A percentile compares a stretch with the other conserved stretches of the same genome.
phyloP scores from a whole-genome alignment of 306 rosid species.

The Prunus kanzakura region DNA sequence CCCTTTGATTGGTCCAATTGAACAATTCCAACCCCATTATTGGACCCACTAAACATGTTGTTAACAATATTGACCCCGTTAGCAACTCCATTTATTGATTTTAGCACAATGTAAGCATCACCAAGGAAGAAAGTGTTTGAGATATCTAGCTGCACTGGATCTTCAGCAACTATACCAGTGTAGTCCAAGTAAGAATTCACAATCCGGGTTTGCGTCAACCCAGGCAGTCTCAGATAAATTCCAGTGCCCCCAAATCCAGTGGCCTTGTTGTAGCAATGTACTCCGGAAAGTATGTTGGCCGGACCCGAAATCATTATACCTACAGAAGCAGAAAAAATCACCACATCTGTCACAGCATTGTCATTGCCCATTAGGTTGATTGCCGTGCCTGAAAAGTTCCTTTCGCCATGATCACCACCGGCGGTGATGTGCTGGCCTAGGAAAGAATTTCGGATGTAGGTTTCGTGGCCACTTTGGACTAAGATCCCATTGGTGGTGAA shows the following conservation, averaged over 20 bases:
- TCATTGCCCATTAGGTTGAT: slow-evolving; percentile 70
- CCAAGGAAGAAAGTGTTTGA: slow-evolving; percentile 81
- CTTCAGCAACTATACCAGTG: slow-evolving; percentile 86
- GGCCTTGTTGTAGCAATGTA: slow-evolving; percentile 96
- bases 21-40: slow-evolving; percentile 59
- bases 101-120: slow-evolving; percentile 62
- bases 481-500: slow-evolving; percentile 71
- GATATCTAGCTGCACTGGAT: slow-evolving; percentile 81
- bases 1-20: slow-evolving; percentile 56
- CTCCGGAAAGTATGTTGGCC: slow-evolving; percentile 68
- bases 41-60: slow-evolving; percentile 75
- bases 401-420: slow-evolving; percentile 53
- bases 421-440: slow-evolving; percentile 94
- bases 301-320: slow-evolving; percentile 72
- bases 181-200: slow-evolving; percentile 84
- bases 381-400: slow-evolving; percentile 73
- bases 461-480: slow-evolving; percentile 79
- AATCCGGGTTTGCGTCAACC: slow-evolving; percentile 76
- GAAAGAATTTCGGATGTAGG: slow-evolving; percentile 75
- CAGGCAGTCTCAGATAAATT: slow-evolving; percentile 62
- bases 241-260: slow-evolving; percentile 85
- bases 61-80: slow-evolving; percentile 71
- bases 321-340: slow-evolving; percentile 64
- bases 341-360: slow-evolving; percentile 81
- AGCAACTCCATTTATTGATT: slow-evolving; percentile 60